These are phyloP conservation scores for Alopecurus myosuroides DNA, from an alignment of 176 grass and related monocot species.

Conservation along the genomic window DNA sequence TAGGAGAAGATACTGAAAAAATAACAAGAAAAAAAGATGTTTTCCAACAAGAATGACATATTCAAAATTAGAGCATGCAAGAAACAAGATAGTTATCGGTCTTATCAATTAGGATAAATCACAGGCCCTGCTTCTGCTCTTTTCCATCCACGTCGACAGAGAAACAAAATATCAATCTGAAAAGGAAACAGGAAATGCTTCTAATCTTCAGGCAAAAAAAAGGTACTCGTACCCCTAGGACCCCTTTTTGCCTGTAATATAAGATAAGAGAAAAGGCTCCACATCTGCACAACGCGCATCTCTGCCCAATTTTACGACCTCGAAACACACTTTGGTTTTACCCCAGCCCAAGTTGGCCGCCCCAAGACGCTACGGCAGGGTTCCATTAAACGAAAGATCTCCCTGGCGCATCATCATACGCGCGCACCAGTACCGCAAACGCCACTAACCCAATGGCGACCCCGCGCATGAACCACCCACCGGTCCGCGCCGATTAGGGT, in stretches of 20 bases:
- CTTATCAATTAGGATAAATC: neutral
- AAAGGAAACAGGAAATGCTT: neutral
- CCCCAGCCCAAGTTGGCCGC: neutral
- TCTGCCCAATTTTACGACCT: neutral
- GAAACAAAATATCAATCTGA: neutral
- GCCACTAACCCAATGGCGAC: neutral
- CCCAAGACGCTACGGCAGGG: neutral
- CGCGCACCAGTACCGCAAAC: neutral
- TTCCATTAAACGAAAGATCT: neutral
- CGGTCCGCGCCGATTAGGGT: neutral
- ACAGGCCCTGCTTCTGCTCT: neutral
- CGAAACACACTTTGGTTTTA: neutral
- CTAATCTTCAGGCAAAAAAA: neutral
- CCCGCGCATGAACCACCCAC: neutral
- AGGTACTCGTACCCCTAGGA: neutral
- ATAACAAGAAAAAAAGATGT: neutral
- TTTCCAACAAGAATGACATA: neutral
- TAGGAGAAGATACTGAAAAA: neutral
- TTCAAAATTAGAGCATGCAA: neutral
- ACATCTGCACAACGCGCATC: neutral
- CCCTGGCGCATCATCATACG: neutral
- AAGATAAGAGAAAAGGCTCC: neutral
- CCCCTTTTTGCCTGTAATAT: neutral
- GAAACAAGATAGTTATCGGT: neutral
- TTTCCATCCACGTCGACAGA: neutral